Evolutionary conservation across 2,329 filamentous ascomycete genomes (phyloP).

Genomic region (Geosmithia morbida): DNA sequence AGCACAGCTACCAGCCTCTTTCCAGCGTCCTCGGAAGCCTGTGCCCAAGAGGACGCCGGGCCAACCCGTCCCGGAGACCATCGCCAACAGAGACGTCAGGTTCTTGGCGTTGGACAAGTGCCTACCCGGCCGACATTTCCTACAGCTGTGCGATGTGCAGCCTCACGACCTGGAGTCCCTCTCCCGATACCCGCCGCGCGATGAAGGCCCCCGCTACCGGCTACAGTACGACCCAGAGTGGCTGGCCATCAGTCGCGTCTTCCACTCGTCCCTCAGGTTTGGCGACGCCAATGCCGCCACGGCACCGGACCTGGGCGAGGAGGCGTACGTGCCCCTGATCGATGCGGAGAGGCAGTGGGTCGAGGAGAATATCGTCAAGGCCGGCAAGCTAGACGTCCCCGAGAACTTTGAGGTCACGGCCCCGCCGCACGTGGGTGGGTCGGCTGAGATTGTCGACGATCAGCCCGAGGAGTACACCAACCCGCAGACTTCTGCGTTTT

Average conservation of each 20-base stretch:
- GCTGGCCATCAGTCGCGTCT: constrained; percentile 82
- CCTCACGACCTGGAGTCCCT: constrained; percentile 23
- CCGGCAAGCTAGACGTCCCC: constrained; percentile 52
- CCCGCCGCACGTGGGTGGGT: constrained; percentile 46
- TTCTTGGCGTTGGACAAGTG: constrained; percentile 93
- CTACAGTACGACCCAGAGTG: constrained; percentile 86
- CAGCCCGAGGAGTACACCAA: constrained; percentile 73
- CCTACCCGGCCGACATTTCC: constrained; percentile 61
- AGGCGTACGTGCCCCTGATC: constrained; percentile 53
- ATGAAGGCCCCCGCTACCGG: constrained; percentile 28
- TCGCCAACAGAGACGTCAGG: constrained; percentile 63
- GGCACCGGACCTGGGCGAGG: constrained; percentile 51
- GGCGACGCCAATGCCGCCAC: constrained; percentile 41
- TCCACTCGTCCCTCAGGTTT: constrained; percentile 50
- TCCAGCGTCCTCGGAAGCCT: constrained; percentile 28
- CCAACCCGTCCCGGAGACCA: constrained; percentile 53
- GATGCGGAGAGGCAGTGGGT: constrained; percentile 65
- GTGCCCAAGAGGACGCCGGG: constrained; percentile 28
- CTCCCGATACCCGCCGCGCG: constrained; percentile 6
- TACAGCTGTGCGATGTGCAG: constrained; percentile 59
- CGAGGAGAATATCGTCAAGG: constrained; percentile 53
- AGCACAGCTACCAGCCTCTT: constrained; percentile 63
- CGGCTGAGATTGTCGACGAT: constrained; percentile 42
- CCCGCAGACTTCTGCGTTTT: constrained; percentile 73
- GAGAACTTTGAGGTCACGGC: constrained; percentile 68